These are phyloP conservation scores for Suillus clintonianus DNA, from an alignment of 768 basidiomycete species.

Conservation along the genomic window DNA sequence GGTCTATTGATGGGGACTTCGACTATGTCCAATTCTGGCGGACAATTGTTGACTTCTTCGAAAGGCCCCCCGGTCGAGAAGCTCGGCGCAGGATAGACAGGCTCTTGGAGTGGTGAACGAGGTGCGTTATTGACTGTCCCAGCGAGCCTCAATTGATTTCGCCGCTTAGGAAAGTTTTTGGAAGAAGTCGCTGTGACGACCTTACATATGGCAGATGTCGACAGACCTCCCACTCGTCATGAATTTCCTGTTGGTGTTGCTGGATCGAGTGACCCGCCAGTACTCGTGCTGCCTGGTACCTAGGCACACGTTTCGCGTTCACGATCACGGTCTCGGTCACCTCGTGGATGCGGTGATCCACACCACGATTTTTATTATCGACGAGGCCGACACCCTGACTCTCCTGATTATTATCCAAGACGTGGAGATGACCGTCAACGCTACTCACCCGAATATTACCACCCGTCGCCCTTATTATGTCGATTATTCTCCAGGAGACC, in stretches of 20 bases:
- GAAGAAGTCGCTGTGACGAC: too few relatives aligned
- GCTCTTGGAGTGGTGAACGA: background rate
- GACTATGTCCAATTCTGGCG: slow-evolving; percentile 23
- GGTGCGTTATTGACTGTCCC: background rate
- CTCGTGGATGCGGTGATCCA: slow-evolving; percentile 10
- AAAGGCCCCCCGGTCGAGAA: slow-evolving; percentile 15
- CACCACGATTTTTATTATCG: slow-evolving; percentile 4
- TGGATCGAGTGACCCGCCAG: slow-evolving; percentile 10
- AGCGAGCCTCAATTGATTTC: too few relatives aligned
- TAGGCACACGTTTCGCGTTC: slow-evolving; percentile 9
- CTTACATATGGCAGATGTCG: too few relatives aligned
- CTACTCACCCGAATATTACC: slow-evolving; percentile 17
- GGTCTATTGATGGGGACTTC: slow-evolving; percentile 13
- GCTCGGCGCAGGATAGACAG: background rate
- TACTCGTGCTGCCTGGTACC: slow-evolving; percentile 7
- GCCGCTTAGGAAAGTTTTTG: too few relatives aligned
- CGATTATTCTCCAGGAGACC: slow-evolving; percentile 10
- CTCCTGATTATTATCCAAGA: slow-evolving; percentile 2
- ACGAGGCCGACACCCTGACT: slow-evolving; percentile 9
- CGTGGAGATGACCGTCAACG: slow-evolving; percentile 3
- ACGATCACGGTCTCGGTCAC: slow-evolving; percentile 22
- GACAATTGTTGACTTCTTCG: slow-evolving; percentile 27
- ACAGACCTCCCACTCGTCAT: slow-evolving; percentile 27
- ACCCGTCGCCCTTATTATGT: background rate
- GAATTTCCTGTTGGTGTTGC: slow-evolving; percentile 17